A percentile compares a stretch with the other conserved stretches of the same genome.
Conservation (phyloP, 805 yeast genomes). For the Hemisphaericaspora nanyangensis region DNA sequence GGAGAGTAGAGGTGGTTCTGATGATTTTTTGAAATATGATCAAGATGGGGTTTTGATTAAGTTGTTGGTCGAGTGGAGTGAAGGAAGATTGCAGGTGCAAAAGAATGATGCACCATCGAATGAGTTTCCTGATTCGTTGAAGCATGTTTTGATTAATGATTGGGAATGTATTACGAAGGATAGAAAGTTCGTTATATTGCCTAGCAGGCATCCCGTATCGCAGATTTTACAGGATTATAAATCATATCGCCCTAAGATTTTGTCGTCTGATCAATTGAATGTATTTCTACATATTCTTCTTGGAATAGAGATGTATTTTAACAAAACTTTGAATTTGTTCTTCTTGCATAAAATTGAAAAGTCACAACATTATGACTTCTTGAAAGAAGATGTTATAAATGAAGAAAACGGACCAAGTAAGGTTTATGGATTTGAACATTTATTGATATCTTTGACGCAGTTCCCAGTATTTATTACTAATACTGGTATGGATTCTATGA, state of each 20-base stretch:
- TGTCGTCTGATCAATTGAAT: conserved; percentile 14
- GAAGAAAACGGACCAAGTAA: conserved; percentile 20
- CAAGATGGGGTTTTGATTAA: conserved; percentile 50
- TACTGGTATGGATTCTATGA: conserved; percentile 76
- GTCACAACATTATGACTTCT: conserved; percentile 59
- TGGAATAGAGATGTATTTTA: conserved; percentile 73
- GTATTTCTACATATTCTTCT: conserved; percentile 62
- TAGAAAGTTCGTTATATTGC: conserved; percentile 63
- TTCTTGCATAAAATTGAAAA: conserved; percentile 75
- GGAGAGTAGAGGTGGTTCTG: conserved; percentile 80
- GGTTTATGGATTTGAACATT: conserved; percentile 78
- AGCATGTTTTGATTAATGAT: conserved; percentile 76
- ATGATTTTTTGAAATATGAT: conserved; percentile 69
- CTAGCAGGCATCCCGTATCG: conserved; percentile 52
- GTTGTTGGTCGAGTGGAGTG: conserved; percentile 61
- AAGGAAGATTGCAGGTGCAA: conserved; percentile 44
- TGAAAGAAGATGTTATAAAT: conserved; percentile 28
- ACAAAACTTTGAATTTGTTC: conserved; percentile 63
- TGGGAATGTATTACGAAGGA: conserved; percentile 91
- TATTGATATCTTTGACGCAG: conserved; percentile 69
- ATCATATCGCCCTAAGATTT: conserved; percentile 16
- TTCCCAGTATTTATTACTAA: conserved; percentile 81
- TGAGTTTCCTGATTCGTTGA: conserved; percentile 53
- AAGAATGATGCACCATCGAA: conserved; percentile 59
- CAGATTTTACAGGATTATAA: conserved; percentile 54